Conservation (phyloP, 73 alveolate species). For the Strombidium stylifer region DNA sequence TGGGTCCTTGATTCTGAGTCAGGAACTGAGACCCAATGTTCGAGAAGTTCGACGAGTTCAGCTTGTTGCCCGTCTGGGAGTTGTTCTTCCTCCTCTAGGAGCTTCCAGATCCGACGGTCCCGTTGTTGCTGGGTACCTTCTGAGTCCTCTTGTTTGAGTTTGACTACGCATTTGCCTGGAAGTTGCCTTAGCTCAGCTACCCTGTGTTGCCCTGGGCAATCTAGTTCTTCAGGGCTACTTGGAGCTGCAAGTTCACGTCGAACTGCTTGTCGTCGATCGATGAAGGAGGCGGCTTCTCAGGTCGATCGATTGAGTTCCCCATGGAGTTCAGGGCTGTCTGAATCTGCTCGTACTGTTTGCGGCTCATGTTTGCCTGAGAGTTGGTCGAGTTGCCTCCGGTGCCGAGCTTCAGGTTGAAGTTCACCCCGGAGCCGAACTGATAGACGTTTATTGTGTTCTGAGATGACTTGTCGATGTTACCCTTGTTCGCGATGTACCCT, state of each 20-base stretch:
- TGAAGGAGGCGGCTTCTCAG: too few relatives aligned
- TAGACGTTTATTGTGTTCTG: background rate
- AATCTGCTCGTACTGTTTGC: too few relatives aligned
- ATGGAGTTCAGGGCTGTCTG: too few relatives aligned
- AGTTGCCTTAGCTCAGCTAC: too few relatives aligned
- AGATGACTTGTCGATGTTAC: slow-evolving; percentile 2
- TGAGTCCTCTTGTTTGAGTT: background rate
- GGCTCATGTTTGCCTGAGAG: too few relatives aligned
- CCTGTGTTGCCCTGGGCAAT: too few relatives aligned
- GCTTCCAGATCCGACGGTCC: background rate
- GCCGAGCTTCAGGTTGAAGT: background rate
- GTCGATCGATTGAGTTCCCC: too few relatives aligned
- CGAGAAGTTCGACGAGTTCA: background rate
- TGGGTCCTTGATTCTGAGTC: slow-evolving; percentile 1
- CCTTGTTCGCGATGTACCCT: background rate
- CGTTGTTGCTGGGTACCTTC: background rate
- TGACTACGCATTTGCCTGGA: too few relatives aligned
- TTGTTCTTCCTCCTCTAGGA: slow-evolving; percentile 6
- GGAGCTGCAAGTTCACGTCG: too few relatives aligned
- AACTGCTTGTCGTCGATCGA: too few relatives aligned
- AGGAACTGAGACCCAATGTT: slow-evolving; percentile 4
- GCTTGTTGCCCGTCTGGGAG: background rate
- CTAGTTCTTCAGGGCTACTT: too few relatives aligned
- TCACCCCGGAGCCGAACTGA: background rate
- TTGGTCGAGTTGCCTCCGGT: too few relatives aligned